Evolutionary conservation across 2,329 filamentous ascomycete species (phyloP), one percentile per base, ranked within the genome.

Genomic region (Dendryphion nanum): DNA sequence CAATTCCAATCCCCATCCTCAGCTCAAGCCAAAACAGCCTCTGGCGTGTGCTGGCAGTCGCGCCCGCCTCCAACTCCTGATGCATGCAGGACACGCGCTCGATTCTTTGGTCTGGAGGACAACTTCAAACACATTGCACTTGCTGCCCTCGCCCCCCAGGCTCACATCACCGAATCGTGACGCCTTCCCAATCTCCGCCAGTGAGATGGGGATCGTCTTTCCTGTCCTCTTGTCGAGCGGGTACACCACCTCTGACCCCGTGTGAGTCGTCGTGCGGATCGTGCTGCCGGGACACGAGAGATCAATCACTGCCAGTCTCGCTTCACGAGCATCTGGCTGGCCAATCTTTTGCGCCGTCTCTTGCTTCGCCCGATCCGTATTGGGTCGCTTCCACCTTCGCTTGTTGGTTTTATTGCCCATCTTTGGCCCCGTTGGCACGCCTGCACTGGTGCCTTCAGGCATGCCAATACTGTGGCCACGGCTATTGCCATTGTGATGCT

Each of bases 121-220:
- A 12, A 57, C 54, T 36, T 55, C 50, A 35, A 59, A 57, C 5
- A 56, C 48, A 16, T 44, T 47, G 36, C 57, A 59, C n/a, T n/a
- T n/a, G n/a, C n/a, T n/a, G 16, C 46, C 49, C 17, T 23, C 42
- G 18, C 34, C 15, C 5, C 33, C 40, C 16, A 47, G 33, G n/a
- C 33, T 39, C 23, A 20, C 41, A 20, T 50, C 41, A 6, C 46
- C 48, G 23, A 48, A 51, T 5, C 38, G 36, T 13, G 49, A 54
- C 14, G 44, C 48, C 26, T 48, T 53, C 18, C 50, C 50, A 40
- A 55, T 41, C 21, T 54, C 49, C 28, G 40, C 42, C 13, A 53
- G 38, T n/a, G 54, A 42, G 7, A 45, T 35, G 1, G 41, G 36
- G n/a, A 43, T 42, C 10, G 36, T 36, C 31, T 48, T 30, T 40